Conservation (phyloP, 805 yeast species). For the Metschnikowia proteae region DNA sequence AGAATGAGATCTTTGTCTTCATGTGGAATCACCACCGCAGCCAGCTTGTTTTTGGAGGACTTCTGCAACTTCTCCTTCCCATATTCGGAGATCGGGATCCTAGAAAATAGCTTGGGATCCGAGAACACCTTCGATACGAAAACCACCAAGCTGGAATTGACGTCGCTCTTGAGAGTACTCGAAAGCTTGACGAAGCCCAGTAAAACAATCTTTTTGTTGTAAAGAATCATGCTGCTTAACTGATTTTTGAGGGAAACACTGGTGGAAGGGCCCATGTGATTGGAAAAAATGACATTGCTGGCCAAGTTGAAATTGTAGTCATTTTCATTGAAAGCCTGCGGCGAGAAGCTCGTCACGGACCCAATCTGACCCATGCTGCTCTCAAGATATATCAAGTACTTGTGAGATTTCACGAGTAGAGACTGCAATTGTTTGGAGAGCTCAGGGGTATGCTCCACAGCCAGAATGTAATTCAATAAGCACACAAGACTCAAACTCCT, state of each 20-base stretch:
- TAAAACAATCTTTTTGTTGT: constrained; percentile 35
- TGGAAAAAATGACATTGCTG: constrained; percentile 29
- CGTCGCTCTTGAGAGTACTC: constrained; percentile 31
- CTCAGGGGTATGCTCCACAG: constrained; percentile 39
- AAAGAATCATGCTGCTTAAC: constrained; percentile 32
- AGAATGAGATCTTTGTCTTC: constrained; percentile 23
- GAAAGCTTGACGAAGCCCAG: constrained; percentile 35
- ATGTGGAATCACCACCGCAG: constrained; percentile 19
- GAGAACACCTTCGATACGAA: constrained; percentile 36
- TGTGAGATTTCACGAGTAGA: constrained; percentile 38
- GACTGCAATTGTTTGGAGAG: constrained; percentile 39
- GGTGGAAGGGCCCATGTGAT: constrained; percentile 17
- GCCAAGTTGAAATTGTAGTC: constrained; percentile 28
- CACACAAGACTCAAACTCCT: constrained; percentile 39
- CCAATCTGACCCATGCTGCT: constrained; percentile 33
- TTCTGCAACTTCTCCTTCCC: constrained; percentile 20
- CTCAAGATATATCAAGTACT: constrained; percentile 38
- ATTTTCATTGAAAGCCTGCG: constrained; percentile 25
- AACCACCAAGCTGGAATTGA: constrained; percentile 40
- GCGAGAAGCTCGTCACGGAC: constrained; percentile 30
- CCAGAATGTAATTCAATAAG: constrained; percentile 35
- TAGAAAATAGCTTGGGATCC: constrained; percentile 32
- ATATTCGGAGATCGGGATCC: constrained; percentile 8
- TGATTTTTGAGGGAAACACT: constrained; percentile 24
- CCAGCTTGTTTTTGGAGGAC: constrained; percentile 15